Conservation (phyloP, 2,329 filamentous ascomycete genomes). For the Ilyonectria robusta region DNA sequence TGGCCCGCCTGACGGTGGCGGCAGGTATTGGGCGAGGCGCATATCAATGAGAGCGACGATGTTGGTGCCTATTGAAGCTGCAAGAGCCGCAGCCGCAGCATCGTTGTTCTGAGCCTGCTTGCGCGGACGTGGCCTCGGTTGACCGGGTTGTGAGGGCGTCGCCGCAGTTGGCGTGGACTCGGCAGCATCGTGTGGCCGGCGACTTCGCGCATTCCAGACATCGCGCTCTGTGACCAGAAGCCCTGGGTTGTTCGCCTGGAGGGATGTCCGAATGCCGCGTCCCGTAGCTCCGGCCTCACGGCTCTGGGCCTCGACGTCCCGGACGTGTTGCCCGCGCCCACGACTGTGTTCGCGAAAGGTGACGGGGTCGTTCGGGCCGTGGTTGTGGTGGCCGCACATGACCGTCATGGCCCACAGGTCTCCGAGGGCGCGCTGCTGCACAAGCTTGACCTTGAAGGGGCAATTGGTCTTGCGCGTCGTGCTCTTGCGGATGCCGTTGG, state of each 20-base stretch:
- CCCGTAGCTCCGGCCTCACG: neutral
- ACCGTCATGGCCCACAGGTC: neutral
- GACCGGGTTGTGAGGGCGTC: too few relatives aligned
- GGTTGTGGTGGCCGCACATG: neutral
- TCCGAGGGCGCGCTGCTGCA: neutral
- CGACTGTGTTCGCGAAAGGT: neutral
- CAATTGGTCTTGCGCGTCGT: neutral
- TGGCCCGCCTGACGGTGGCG: too few relatives aligned
- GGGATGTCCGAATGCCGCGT: neutral
- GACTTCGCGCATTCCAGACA: neutral
- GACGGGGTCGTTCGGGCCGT: neutral
- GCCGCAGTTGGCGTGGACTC: too few relatives aligned
- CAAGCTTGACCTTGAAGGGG: constrained; percentile 4
- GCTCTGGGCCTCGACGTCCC: neutral
- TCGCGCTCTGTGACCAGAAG: neutral
- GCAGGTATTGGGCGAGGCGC: too few relatives aligned
- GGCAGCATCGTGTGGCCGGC: too few relatives aligned
- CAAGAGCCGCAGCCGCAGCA: too few relatives aligned
- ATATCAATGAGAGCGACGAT: too few relatives aligned
- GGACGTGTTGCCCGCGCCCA: neutral
- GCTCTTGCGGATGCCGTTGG: neutral
- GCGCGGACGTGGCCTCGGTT: too few relatives aligned
- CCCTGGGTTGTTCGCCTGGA: neutral
- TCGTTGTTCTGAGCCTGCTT: too few relatives aligned
- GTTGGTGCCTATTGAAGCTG: too few relatives aligned